Evolutionary conservation across 2,329 filamentous ascomycete genomes (phyloP).

Genomic region (Drechslerella dactyloides): DNA sequence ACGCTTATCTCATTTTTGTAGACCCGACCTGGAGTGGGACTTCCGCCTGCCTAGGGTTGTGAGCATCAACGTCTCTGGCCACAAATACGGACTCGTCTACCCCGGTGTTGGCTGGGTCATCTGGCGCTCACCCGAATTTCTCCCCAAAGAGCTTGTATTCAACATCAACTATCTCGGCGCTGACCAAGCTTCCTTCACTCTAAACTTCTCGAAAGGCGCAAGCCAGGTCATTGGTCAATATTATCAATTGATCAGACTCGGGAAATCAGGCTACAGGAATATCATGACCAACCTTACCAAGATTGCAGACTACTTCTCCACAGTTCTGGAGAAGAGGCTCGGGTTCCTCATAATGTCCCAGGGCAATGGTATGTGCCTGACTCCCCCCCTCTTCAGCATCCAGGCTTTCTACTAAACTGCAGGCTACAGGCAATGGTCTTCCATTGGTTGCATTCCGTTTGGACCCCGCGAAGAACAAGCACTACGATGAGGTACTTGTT

Average conservation of each 20-base stretch:
- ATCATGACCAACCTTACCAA: conserved; percentile 95
- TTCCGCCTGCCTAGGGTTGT: conserved; percentile 88
- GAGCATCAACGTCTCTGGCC: conserved; percentile 91
- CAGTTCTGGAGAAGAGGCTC: conserved; percentile 69
- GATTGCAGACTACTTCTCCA: conserved; percentile 84
- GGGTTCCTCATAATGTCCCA: conserved; percentile 91
- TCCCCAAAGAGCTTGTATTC: conserved; percentile 92
- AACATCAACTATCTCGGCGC: conserved; percentile 99
- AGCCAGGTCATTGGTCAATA: conserved; percentile 96
- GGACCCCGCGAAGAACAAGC: conserved; percentile 63
- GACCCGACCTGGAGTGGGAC: conserved; percentile 82
- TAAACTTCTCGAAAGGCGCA: conserved; percentile 96
- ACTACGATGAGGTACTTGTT: conserved; percentile 63
- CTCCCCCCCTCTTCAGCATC: no score
- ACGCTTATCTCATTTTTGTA: conserved; percentile 55
- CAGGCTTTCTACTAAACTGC: background rate
- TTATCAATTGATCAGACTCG: conserved; percentile 93
- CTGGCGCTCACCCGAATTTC: conserved; percentile 81
- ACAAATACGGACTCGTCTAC: conserved; percentile 83
- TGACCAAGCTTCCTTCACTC: conserved; percentile 91
- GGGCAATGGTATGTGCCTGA: conserved; percentile 64
- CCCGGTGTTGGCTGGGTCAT: conserved; percentile 94
- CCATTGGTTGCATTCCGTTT: conserved; percentile 91
- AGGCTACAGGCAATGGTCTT: conserved; percentile 66
- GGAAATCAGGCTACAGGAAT: conserved; percentile 85